A percentile compares a stretch with the other conserved stretches of the same genome.
Evolutionary conservation across 1,284 basidiomycete genomes (phyloP).

Genomic region (Sanghuangporus baumii): DNA sequence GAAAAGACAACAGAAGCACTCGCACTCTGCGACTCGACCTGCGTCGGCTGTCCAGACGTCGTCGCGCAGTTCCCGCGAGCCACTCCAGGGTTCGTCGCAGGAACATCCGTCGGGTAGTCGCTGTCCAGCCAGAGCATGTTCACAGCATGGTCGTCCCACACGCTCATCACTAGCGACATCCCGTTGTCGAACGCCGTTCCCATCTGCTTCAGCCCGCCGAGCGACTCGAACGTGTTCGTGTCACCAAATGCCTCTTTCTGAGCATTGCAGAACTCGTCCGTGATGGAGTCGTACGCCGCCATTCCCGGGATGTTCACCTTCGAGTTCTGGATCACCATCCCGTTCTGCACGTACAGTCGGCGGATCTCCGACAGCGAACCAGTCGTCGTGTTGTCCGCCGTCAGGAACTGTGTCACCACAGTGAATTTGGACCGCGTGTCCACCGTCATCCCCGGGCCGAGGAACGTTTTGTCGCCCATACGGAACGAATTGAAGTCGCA

Average conservation of each 20-base stretch:
- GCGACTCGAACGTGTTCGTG: conserved; percentile 29
- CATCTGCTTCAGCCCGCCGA: conserved; percentile 28
- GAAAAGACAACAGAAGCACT: conserved; percentile 23
- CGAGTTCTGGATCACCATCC: conserved; percentile 46
- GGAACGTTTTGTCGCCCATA: conserved; percentile 44
- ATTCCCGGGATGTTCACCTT: conserved; percentile 38
- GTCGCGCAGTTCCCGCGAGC: conserved; percentile 33
- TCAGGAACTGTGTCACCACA: conserved; percentile 45
- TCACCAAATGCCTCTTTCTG: conserved; percentile 36
- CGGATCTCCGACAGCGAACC: conserved; percentile 46
- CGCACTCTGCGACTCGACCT: conserved; percentile 25
- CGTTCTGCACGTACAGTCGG: conserved; percentile 49
- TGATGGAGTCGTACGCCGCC: conserved; percentile 32
- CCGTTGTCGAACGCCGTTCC: conserved; percentile 22
- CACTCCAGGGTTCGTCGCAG: conserved; percentile 31
- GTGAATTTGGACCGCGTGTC: conserved; percentile 43
- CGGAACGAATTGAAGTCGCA: conserved; percentile 56
- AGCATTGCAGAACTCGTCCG: conserved; percentile 32
- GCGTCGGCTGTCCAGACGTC: conserved; percentile 29
- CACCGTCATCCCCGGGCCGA: conserved; percentile 39
- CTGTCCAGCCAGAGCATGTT: conserved; percentile 38
- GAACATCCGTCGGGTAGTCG: conserved; percentile 29
- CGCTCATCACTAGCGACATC: conserved; percentile 24
- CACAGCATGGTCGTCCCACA: conserved; percentile 34
- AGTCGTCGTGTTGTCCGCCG: conserved; percentile 37